Evolutionary conservation across 805 yeast genomes (phyloP).

Genomic region (Candida glaebosa): DNA sequence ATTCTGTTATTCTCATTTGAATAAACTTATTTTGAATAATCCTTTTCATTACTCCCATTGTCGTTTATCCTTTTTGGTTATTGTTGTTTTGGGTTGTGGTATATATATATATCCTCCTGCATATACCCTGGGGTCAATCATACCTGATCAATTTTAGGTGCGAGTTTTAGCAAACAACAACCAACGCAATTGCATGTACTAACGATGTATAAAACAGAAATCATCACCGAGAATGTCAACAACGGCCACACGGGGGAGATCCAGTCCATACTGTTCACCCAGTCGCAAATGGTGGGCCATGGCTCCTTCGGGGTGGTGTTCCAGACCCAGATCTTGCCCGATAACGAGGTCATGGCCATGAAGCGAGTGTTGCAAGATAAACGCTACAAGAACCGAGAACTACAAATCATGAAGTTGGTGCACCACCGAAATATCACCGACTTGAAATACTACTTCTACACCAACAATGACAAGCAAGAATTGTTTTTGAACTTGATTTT

Average conservation of each 20-base stretch:
- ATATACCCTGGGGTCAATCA: too few relatives aligned
- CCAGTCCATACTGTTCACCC: constrained; percentile 67
- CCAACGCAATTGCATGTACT: constrained; percentile 1
- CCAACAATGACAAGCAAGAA: constrained; percentile 67
- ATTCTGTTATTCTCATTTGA: too few relatives aligned
- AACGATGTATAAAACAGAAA: constrained; percentile 40
- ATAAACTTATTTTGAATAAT: too few relatives aligned
- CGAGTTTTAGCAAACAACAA: not conserved
- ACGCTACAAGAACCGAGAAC: constrained; percentile 89
- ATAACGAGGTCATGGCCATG: constrained; percentile 82
- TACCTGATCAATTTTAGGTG: not conserved
- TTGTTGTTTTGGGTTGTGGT: too few relatives aligned
- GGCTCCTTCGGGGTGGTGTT: constrained; percentile 99
- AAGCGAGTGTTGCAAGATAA: constrained; percentile 96
- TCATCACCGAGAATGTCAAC: constrained; percentile 60
- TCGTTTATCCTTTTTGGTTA: too few relatives aligned
- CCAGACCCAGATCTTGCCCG: constrained; percentile 72
- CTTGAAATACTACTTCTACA: constrained; percentile 81
- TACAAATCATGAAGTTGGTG: constrained; percentile 90
- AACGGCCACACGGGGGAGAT: constrained; percentile 69
- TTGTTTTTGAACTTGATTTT: constrained; percentile 84
- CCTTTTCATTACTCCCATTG: too few relatives aligned
- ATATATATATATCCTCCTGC: too few relatives aligned
- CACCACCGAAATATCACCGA: constrained; percentile 86
- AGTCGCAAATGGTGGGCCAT: constrained; percentile 90